Conservation (phyloP, 2,329 filamentous ascomycete species). For the Fusarium oxysporum region DNA sequence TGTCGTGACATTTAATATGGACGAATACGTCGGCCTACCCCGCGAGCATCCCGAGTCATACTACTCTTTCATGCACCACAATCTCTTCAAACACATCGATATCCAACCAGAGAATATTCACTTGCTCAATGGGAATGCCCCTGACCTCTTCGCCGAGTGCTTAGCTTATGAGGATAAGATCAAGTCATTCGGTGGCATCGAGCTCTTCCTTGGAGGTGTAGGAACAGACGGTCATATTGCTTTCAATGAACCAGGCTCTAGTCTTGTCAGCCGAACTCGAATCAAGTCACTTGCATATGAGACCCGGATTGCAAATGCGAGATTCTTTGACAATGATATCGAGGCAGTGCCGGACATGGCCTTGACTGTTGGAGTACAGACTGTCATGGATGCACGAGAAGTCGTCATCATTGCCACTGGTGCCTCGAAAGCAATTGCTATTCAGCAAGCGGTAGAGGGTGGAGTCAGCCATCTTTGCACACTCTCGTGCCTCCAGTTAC, state of each 20-base stretch:
- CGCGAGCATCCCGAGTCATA: slow-evolving; percentile 10
- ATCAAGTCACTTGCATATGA: slow-evolving; percentile 20
- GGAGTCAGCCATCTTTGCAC: slow-evolving; percentile 20
- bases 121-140: not conserved
- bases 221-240: slow-evolving; percentile 15
- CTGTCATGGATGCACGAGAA: slow-evolving; percentile 23
- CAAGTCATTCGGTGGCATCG: not conserved
- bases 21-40: slow-evolving; percentile 12
- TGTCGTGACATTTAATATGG: slow-evolving; percentile 18
- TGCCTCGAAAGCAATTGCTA: not conserved
- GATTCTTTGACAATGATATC: slow-evolving; percentile 16
- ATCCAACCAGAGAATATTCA: slow-evolving; percentile 6
- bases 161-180: slow-evolving; percentile 1
- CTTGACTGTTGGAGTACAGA: slow-evolving; percentile 9
- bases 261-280: slow-evolving; percentile 5
- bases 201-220: slow-evolving; percentile 10
- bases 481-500: slow-evolving; percentile 5
- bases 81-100: slow-evolving; percentile 8
- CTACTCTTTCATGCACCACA: slow-evolving; percentile 12
- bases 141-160: not conserved
- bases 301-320: not conserved
- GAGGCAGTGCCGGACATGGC: slow-evolving; percentile 7
- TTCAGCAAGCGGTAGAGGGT: slow-evolving; percentile 9
- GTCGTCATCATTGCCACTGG: not conserved
- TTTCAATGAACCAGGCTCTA: slow-evolving; percentile 9